Percentiles rank a stretch among this genome's conserved stretches.
phyloP scores from a whole-genome alignment of 1,284 basidiomycete genomes.

The Prillingera fragicola region DNA sequence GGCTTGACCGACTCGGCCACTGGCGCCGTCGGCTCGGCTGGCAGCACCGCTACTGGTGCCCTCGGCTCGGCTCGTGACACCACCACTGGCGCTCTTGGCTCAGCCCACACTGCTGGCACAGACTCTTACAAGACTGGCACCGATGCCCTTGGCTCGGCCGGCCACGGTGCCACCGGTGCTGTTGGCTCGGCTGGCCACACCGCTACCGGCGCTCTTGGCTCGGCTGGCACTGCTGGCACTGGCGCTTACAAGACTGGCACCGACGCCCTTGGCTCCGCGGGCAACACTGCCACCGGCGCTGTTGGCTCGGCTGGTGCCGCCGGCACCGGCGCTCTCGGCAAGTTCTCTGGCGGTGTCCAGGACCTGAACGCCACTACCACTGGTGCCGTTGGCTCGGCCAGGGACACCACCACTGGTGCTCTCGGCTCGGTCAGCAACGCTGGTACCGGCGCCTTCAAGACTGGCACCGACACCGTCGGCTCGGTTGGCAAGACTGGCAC shows the following conservation, averaged over 20 bases:
- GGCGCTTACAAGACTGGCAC: slow-evolving; percentile 4
- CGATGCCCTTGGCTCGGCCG: too few species aligned
- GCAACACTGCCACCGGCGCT: not conserved
- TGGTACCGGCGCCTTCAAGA: slow-evolving; percentile 3
- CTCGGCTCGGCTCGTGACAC: not conserved
- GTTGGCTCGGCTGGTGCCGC: too few species aligned
- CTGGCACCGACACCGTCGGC: not conserved
- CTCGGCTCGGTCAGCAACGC: not conserved
- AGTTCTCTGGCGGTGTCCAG: not conserved
- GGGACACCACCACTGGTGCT: slow-evolving; percentile 9
- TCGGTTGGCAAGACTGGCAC: not conserved
- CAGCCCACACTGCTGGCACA: not conserved
- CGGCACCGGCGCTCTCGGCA: too few species aligned
- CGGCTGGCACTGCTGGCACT: not conserved
- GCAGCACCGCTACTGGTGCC: not conserved
- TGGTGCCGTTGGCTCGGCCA: not conserved
- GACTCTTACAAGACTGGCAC: slow-evolving; percentile 4
- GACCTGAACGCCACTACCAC: too few species aligned
- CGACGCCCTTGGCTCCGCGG: not conserved
- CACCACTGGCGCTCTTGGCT: not conserved
- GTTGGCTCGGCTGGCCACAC: too few species aligned
- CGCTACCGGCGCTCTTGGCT: too few species aligned
- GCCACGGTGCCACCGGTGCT: not conserved
- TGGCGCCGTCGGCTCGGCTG: too few species aligned
- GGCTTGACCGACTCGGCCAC: too few species aligned